These are phyloP conservation scores for Cryoendolithus antarcticus DNA, from an alignment of 2,329 filamentous ascomycete species.

Conservation along the genomic window DNA sequence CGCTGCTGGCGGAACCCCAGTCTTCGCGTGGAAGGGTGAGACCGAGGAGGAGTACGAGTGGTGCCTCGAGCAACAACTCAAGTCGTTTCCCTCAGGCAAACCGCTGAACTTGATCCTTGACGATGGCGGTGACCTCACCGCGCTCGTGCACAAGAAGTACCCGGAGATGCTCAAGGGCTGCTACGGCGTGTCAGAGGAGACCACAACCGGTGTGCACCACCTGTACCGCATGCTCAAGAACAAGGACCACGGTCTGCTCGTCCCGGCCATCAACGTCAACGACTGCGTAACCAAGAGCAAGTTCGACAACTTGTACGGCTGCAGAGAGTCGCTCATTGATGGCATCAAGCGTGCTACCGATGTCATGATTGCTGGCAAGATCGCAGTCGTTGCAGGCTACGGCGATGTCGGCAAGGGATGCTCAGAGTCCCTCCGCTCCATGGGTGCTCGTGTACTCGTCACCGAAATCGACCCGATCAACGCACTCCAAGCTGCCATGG, in stretches of 20 bases:
- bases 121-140: conserved; percentile 92
- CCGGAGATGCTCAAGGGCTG: conserved; percentile 96
- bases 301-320: conserved; percentile 99
- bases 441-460: conserved; percentile 92
- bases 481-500: conserved; percentile 95
- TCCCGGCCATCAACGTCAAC: conserved; percentile 98
- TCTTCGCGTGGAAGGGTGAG: conserved; percentile 80
- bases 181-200: conserved; percentile 98
- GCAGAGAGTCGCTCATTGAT: conserved; percentile 95
- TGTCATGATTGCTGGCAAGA: conserved; percentile 99
- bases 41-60: conserved; percentile 99
- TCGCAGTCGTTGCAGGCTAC: conserved; percentile 93
- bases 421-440: conserved; percentile 85
- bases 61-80: conserved; percentile 97
- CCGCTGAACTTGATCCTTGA: conserved; percentile 98
- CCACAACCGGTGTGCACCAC: conserved; percentile 98
- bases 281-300: conserved; percentile 99
- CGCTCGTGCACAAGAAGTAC: conserved; percentile 95
- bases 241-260: conserved; percentile 59
- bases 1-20: conserved; percentile 81
- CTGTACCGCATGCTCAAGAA: conserved; percentile 89
- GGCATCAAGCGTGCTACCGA: conserved; percentile 99
- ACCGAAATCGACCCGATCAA: conserved; percentile 99
- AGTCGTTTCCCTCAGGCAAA: conserved; percentile 92
- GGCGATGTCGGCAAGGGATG: conserved; percentile 99